phyloP scores from a whole-genome alignment of 73 alveolate genomes.

The Paramecium sexaurelia region DNA sequence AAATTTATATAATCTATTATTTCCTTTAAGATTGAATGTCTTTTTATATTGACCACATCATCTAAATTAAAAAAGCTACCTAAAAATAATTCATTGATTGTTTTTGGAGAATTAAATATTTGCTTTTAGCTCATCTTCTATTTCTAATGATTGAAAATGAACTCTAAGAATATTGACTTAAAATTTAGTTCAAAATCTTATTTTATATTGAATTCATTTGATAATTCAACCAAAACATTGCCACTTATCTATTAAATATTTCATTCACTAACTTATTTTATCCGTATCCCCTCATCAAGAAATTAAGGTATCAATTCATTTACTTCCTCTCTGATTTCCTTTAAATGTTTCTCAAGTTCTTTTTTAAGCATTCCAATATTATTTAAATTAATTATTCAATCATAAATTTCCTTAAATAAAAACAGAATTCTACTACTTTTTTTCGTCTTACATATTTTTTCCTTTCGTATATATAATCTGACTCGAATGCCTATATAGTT shows the following conservation, averaged over 20 bases:
- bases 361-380: neutral
- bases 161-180: neutral
- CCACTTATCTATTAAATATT: neutral
- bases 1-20: neutral
- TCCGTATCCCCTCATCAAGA: neutral
- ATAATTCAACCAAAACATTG: neutral
- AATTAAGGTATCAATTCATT: neutral
- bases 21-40: neutral
- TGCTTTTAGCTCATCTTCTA: neutral
- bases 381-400: neutral
- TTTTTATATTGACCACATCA: neutral
- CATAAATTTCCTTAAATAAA: neutral
- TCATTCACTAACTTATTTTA: neutral
- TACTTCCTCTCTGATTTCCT: slow-evolving; percentile 4
- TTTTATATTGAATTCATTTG: neutral
- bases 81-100: neutral
- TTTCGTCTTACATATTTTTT: too few species aligned
- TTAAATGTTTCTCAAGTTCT: slow-evolving; percentile 20
- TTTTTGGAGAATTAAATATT: neutral
- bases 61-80: neutral
- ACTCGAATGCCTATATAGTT: too few species aligned
- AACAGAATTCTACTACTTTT: too few species aligned
- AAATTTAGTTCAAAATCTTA: neutral
- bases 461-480: too few species aligned
- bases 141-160: neutral